phyloP scores from a whole-genome alignment of 1,139 yeast species.

The Lodderomyces parapsilosis region DNA sequence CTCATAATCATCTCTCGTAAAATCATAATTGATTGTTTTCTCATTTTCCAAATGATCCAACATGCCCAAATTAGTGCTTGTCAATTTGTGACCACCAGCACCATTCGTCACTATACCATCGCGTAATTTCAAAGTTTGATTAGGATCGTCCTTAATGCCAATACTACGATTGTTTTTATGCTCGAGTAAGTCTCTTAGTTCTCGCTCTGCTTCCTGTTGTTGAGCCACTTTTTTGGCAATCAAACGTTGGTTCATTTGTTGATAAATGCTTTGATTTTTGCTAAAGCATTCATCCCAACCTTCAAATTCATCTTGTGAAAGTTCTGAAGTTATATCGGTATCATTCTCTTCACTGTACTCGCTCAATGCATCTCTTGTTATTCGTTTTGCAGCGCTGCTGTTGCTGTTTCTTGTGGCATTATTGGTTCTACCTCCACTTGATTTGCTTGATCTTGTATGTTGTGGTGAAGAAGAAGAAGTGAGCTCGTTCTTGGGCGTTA shows the following conservation, averaged over 20 bases:
- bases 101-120: slow-evolving; percentile 19
- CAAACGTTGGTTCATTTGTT: slow-evolving; percentile 20
- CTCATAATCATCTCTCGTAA: slow-evolving; percentile 39
- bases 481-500: slow-evolving; percentile 12
- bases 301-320: slow-evolving; percentile 43
- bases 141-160: slow-evolving; percentile 15
- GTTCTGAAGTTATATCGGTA: slow-evolving; percentile 41
- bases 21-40: slow-evolving; percentile 36
- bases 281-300: slow-evolving; percentile 43
- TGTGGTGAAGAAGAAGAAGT: slow-evolving; percentile 8
- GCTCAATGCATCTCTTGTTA: slow-evolving; percentile 23
- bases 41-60: slow-evolving; percentile 35
- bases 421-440: background rate
- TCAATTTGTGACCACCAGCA: slow-evolving; percentile 14
- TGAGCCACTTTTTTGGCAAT: slow-evolving; percentile 27
- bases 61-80: slow-evolving; percentile 17
- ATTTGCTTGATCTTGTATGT: slow-evolving; percentile 5
- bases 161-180: background rate
- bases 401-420: background rate
- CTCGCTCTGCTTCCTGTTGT: slow-evolving; percentile 35
- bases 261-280: slow-evolving; percentile 31
- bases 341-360: slow-evolving; percentile 43
- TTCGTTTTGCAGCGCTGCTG: slow-evolving; percentile 10
- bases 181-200: slow-evolving; percentile 29
- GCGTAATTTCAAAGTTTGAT: slow-evolving; percentile 29